Percentiles rank a stretch among this genome's conserved stretches.
Conservation (phyloP, 306 rosid genomes). For the Prunus davidiana region DNA sequence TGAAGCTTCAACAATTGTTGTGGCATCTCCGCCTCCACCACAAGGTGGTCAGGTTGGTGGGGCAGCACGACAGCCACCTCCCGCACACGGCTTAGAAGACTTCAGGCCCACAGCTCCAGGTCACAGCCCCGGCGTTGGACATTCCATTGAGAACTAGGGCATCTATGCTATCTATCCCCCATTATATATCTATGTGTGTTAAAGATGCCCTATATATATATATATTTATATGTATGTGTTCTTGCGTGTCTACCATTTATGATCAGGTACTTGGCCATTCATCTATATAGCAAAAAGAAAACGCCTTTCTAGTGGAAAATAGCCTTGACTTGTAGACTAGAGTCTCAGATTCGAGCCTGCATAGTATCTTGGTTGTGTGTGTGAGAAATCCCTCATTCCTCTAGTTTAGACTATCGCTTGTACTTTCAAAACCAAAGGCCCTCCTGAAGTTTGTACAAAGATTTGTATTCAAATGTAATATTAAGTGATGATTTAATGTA, state of each 20-base stretch:
- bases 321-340: no score
- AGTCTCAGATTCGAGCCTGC: no score
- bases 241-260: neutral
- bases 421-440: neutral
- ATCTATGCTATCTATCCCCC: neutral
- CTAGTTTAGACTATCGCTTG: no score
- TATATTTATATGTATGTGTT: neutral
- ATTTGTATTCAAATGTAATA: neutral
- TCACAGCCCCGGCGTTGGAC: conserved; percentile 82
- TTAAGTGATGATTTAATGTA: no score
- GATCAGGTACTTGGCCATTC: neutral
- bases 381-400: no score
- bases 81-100: conserved; percentile 19
- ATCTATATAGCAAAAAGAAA: neutral
- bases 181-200: neutral
- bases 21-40: conserved; percentile 31
- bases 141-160: conserved; percentile 42
- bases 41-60: neutral
- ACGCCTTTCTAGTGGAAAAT: no score
- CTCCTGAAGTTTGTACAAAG: neutral
- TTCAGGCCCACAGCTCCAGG: conserved; percentile 73
- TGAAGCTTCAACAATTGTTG: neutral
- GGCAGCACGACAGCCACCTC: conserved; percentile 22
- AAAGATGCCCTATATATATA: neutral
- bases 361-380: no score